These are phyloP conservation scores for Trichophyton mentagrophytes DNA, from an alignment of 2,329 filamentous ascomycete genomes.

Conservation along the genomic window DNA sequence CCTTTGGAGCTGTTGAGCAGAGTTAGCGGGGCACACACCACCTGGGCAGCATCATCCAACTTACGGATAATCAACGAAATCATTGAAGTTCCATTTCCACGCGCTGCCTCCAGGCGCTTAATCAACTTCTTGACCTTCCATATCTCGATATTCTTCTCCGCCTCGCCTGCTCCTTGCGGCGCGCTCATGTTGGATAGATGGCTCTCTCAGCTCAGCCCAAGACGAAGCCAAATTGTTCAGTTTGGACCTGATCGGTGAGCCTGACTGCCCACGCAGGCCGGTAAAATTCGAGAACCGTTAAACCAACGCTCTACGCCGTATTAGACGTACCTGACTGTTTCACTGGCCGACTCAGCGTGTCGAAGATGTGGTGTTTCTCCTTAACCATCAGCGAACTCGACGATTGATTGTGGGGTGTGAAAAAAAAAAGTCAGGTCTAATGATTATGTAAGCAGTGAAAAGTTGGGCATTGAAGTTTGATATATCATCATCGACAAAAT, in stretches of 20 bases:
- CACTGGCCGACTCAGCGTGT: slow-evolving; percentile 10
- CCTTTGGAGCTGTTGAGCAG: slow-evolving; percentile 64
- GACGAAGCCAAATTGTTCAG: neutral
- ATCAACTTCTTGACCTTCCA: slow-evolving; percentile 99
- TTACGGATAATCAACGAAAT: slow-evolving; percentile 97
- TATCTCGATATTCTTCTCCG: slow-evolving; percentile 90
- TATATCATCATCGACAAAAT: too few species aligned
- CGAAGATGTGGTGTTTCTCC: slow-evolving; percentile 13
- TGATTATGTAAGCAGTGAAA: neutral
- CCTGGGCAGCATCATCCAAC: slow-evolving; percentile 23
- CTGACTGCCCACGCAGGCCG: slow-evolving; percentile 7
- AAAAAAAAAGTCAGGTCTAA: neutral
- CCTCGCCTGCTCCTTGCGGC: slow-evolving; percentile 67
- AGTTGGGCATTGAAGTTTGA: too few species aligned
- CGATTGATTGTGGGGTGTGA: slow-evolving; percentile 5
- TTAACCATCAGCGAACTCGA: neutral
- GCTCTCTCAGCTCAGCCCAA: neutral
- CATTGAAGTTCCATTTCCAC: slow-evolving; percentile 99
- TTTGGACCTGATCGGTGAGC: slow-evolving; percentile 6
- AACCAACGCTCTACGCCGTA: neutral
- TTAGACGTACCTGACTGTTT: neutral
- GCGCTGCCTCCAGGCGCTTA: slow-evolving; percentile 91
- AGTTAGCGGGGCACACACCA: slow-evolving; percentile 2
- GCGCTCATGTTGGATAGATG: slow-evolving; percentile 63
- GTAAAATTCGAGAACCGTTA: neutral